Base-by-base conservation (phyloP, 306 rosid genomes). In the Gillenia trifoliata region DNA sequence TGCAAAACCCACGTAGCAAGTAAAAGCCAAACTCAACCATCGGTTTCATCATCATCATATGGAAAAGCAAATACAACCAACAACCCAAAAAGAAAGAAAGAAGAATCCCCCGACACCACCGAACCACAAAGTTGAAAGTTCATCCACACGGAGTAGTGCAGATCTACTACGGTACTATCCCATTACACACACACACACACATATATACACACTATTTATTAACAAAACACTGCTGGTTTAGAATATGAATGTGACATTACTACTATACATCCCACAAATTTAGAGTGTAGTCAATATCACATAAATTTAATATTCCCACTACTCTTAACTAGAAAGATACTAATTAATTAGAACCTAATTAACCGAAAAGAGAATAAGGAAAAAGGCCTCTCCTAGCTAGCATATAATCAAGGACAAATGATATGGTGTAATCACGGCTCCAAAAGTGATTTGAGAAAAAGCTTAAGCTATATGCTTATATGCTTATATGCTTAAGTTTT, bases 321-420 rank as follows among this genome's bases (percentile, higher is more conserved):
- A 74, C 64, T 19, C 83, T 65, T 76, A 85, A 78, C 73, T 68
- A 66, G 86, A 76, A 64, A 64, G 45, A 64, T 64, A 34, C 45
- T 15, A 61, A 61, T 3, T 74, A 77, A 79, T 25, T 73, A 12
- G 77, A 79, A 75, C 80, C 74, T 50, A 47, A 68, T 68, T 11
- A 62, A 82, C 77, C 50, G 71, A 74, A 78, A 72, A 72, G 68
- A 36, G 74, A 80, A 62, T 41, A 54, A 62, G 83, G 75, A 61
- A 83, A 71, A 57, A 85, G 87, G 78, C 38, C 56, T 62, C 28
- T 26, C 50, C 19, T 52, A 12, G 26, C 33, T 6, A 40, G 90
- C 89, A 83, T 75, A 83, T 70, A 75, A 71, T 83, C 80, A 15
- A 73, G 70, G 82, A 68, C 78, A 73, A 54, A 74, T 43, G 59